phyloP scores from a whole-genome alignment of 345 rosid genomes.

The Boechera divaricarpa region DNA sequence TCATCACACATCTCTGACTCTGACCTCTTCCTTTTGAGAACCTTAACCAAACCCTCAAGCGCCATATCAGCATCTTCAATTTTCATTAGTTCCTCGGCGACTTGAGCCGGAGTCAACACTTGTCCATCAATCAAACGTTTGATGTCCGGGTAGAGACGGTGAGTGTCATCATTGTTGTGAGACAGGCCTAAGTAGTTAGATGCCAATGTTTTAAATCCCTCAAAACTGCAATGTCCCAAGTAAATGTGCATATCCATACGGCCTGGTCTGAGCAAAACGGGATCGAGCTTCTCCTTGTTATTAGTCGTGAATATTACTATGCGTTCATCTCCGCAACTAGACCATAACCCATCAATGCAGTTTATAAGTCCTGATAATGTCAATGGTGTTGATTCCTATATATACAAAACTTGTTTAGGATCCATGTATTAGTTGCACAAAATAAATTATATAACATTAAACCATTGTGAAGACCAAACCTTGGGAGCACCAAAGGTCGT shows the following conservation, averaged over 20 bases:
- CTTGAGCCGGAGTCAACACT: constrained; percentile 54
- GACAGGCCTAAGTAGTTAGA: constrained; percentile 52
- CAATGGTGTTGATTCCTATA: constrained; percentile 37
- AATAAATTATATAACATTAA: not conserved
- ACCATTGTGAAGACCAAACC: constrained; percentile 23
- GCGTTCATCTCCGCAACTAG: constrained; percentile 67
- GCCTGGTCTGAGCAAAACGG: constrained; percentile 65
- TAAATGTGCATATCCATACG: constrained; percentile 80
- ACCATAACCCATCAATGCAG: constrained; percentile 75
- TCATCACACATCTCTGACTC: not conserved
- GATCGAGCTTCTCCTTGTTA: constrained; percentile 68
- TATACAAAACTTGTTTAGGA: not conserved
- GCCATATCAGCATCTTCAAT: constrained; percentile 52
- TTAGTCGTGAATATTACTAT: constrained; percentile 77
- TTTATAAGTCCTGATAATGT: constrained; percentile 62
- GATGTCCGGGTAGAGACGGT: constrained; percentile 47
- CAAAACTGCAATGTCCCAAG: constrained; percentile 60
- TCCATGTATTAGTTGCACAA: constrained; percentile 11
- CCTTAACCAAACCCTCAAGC: constrained; percentile 50
- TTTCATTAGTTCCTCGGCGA: constrained; percentile 65
- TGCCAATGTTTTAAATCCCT: constrained; percentile 55
- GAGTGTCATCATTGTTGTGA: constrained; percentile 25
- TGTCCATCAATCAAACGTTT: constrained; percentile 40
- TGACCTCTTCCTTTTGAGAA: constrained; percentile 46
- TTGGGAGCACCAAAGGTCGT: not conserved